phyloP scores from a whole-genome alignment of 164 flowering plant genomes.

The Umbellularia californica region DNA sequence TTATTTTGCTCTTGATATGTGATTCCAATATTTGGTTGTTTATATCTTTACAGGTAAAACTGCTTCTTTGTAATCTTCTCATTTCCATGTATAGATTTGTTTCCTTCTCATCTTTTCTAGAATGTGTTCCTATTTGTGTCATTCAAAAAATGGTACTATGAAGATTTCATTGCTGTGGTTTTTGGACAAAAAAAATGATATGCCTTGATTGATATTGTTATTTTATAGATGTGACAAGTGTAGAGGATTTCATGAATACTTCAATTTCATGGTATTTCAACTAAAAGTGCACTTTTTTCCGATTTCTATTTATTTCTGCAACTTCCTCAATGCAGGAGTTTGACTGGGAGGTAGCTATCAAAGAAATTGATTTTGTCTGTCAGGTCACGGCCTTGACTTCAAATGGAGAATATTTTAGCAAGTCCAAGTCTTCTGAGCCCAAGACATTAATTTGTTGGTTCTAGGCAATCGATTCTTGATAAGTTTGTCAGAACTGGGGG shows the following conservation, averaged over 20 bases:
- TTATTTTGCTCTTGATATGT: background rate
- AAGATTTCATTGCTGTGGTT: background rate
- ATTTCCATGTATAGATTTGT: background rate
- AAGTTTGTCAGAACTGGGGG: constrained; percentile 29
- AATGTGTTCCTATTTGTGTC: background rate
- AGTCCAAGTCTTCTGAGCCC: background rate
- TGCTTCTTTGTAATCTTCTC: background rate
- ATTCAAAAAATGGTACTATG: background rate
- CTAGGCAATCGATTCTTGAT: constrained; percentile 66
- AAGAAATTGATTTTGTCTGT: constrained; percentile 70
- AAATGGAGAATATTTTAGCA: constrained; percentile 1
- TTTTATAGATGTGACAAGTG: too few species aligned
- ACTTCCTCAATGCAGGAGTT: constrained; percentile 39
- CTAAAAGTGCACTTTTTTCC: too few species aligned
- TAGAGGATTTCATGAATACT: too few species aligned
- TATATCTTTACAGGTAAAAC: background rate
- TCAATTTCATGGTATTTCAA: too few species aligned
- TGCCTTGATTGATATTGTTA: background rate
- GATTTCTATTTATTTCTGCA: background rate
- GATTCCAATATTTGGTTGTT: background rate
- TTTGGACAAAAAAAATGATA: background rate
- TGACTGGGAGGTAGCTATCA: constrained; percentile 90
- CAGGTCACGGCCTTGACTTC: constrained; percentile 22
- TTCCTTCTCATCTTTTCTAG: background rate
- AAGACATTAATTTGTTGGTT: constrained; percentile 13